Percentiles rank a stretch among this genome's conserved stretches.
Conservation (phyloP, 345 rosid species). For the Eucalyptus virginea region DNA sequence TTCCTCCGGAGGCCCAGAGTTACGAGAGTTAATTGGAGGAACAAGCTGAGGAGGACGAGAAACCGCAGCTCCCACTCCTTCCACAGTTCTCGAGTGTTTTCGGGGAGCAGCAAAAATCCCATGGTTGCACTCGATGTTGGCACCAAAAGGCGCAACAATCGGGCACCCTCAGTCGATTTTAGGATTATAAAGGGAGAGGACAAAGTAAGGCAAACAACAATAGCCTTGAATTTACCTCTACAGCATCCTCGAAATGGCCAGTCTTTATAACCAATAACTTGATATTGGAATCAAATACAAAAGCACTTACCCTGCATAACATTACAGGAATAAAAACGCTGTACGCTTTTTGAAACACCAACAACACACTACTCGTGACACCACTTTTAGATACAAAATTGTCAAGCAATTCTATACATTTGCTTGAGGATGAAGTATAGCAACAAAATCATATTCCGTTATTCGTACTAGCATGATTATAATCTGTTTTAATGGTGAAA, state of each 20-base stretch:
- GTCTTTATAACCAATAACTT: background rate
- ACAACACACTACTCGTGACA: accelerated
- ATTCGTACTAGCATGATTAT: accelerated
- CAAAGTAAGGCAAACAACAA: background rate
- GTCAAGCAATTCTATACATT: background rate
- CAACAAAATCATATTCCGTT: accelerated
- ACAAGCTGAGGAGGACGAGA: slow-evolving; percentile 2
- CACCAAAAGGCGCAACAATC: background rate
- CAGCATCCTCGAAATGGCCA: background rate
- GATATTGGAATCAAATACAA: background rate
- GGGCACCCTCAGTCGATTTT: accelerated
- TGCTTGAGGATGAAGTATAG: background rate
- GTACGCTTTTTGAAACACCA: accelerated
- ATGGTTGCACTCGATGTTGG: background rate
- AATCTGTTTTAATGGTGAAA: background rate
- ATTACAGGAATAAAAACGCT: background rate
- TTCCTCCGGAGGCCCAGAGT: background rate
- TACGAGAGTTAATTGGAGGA: slow-evolving; percentile 1
- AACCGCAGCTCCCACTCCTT: slow-evolving; percentile 12
- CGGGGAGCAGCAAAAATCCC: background rate
- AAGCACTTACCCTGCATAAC: background rate
- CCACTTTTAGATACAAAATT: background rate
- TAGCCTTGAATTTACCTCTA: background rate
- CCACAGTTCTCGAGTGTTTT: background rate
- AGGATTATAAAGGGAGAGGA: background rate